Evolutionary conservation across 1,284 basidiomycete genomes (phyloP).

Genomic region (Apiotrichum brassicae): DNA sequence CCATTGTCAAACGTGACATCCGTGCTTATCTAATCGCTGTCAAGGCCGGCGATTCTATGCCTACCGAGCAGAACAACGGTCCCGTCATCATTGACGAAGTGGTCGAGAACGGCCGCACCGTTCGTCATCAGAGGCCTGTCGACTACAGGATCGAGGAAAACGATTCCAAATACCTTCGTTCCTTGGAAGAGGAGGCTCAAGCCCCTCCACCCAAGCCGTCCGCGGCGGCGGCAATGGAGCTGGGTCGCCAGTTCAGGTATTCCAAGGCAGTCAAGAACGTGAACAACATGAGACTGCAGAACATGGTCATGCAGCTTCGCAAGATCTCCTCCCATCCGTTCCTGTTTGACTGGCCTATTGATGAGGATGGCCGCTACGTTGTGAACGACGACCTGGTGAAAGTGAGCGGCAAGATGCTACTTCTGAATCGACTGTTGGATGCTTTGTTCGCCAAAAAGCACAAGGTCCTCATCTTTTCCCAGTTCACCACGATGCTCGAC

Average conservation of each 20-base stretch:
- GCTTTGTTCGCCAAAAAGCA: slow-evolving; percentile 76
- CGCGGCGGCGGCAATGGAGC: neutral
- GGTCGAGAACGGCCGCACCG: slow-evolving; percentile 15
- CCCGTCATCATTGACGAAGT: slow-evolving; percentile 6
- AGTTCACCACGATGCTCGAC: slow-evolving; percentile 94
- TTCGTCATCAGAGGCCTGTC: slow-evolving; percentile 41
- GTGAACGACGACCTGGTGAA: slow-evolving; percentile 72
- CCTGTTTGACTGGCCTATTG: slow-evolving; percentile 80
- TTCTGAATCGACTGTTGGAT: slow-evolving; percentile 78
- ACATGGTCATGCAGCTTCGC: slow-evolving; percentile 88
- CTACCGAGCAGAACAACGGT: slow-evolving; percentile 16
- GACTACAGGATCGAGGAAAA: slow-evolving; percentile 55
- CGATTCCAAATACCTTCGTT: slow-evolving; percentile 64
- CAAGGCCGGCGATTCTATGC: slow-evolving; percentile 33
- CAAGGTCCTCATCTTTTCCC: slow-evolving; percentile 86
- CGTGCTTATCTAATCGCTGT: slow-evolving; percentile 59
- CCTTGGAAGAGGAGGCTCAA: slow-evolving; percentile 51
- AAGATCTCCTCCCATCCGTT: slow-evolving; percentile 84
- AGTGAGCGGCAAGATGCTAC: slow-evolving; percentile 92
- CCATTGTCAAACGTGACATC: slow-evolving; percentile 62
- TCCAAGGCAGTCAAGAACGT: slow-evolving; percentile 65
- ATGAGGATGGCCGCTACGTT: slow-evolving; percentile 57
- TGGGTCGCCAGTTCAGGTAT: slow-evolving; percentile 47
- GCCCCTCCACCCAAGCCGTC: neutral
- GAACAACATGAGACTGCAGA: slow-evolving; percentile 87